phyloP scores from a whole-genome alignment of 768 basidiomycete genomes.

The Astraeus odoratus region DNA sequence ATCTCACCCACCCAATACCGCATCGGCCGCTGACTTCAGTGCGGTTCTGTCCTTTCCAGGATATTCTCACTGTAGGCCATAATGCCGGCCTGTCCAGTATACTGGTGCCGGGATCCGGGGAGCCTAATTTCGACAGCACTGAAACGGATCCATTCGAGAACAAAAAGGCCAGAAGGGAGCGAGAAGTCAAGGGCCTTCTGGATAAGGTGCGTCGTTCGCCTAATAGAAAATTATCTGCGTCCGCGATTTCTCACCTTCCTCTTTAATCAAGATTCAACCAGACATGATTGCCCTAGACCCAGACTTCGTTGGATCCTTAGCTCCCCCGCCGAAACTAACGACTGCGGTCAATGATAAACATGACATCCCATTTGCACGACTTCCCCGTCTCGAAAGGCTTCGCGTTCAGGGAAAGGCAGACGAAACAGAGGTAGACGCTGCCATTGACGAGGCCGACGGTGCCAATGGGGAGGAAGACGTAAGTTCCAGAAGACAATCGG shows the following conservation, averaged over 20 bases:
- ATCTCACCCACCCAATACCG: constrained; percentile 83
- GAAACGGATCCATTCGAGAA: constrained; percentile 96
- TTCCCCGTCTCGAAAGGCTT: constrained; percentile 58
- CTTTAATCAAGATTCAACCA: constrained; percentile 61
- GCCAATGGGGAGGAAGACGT: constrained; percentile 32
- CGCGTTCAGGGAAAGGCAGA: constrained; percentile 70
- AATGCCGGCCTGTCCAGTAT: constrained; percentile 73
- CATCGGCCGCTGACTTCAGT: constrained; percentile 68
- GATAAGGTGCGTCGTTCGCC: constrained; percentile 59
- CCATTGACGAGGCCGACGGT: constrained; percentile 32
- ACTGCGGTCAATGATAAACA: constrained; percentile 38
- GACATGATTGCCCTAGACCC: constrained; percentile 87
- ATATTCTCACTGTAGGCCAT: constrained; percentile 78
- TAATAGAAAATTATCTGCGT: neutral
- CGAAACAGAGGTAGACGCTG: constrained; percentile 46
- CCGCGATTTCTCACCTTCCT: neutral
- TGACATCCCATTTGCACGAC: constrained; percentile 58
- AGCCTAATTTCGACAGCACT: constrained; percentile 88
- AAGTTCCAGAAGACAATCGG: constrained; percentile 25
- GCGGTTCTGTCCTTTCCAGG: constrained; percentile 86
- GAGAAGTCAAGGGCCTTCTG: constrained; percentile 83
- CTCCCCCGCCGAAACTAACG: constrained; percentile 53
- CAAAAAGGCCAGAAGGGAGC: constrained; percentile 71
- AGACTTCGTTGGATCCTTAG: constrained; percentile 66
- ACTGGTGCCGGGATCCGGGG: constrained; percentile 87